These are phyloP conservation scores for Globisporangium spiculum DNA, from an alignment of 352 stramenopile species.

Conservation along the genomic window DNA sequence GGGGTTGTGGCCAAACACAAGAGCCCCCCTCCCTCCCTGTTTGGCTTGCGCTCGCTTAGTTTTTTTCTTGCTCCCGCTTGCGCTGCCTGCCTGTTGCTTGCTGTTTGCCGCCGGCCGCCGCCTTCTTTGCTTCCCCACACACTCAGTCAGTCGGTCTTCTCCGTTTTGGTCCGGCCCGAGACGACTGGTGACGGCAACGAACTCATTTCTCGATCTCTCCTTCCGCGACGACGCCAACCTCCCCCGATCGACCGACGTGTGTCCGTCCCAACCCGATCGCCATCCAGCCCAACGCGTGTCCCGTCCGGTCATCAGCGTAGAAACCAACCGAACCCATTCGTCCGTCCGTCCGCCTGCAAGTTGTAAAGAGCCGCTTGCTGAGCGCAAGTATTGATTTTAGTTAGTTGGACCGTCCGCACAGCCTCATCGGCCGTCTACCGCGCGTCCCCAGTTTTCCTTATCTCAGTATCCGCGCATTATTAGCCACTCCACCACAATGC, in stretches of 20 bases:
- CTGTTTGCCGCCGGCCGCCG: not conserved
- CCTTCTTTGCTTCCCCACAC: not conserved
- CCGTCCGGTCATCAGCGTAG: not conserved
- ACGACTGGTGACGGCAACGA: conserved; percentile 20
- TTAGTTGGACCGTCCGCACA: not conserved
- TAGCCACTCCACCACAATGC: conserved; percentile 32
- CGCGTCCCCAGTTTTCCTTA: not conserved
- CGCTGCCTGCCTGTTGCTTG: conserved; percentile 4
- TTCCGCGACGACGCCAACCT: not conserved
- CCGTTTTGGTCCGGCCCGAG: conserved; percentile 5
- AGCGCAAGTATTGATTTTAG: conserved; percentile 7
- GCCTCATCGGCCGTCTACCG: not conserved
- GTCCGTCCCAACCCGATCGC: not conserved
- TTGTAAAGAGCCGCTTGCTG: not conserved
- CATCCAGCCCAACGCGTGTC: not conserved
- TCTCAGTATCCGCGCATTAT: conserved; percentile 1
- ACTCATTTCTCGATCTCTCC: conserved; percentile 21
- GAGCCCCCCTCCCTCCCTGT: not conserved
- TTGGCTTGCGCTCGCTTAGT: conserved; percentile 13
- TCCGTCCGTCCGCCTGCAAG: not conserved
- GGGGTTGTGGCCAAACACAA: conserved; percentile 1
- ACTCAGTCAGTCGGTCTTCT: not conserved
- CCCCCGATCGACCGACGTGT: not conserved
- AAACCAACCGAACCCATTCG: conserved; percentile 1
- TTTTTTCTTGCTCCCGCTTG: conserved; percentile 22